A percentile compares a stretch with the other conserved stretches of the same genome.
These are phyloP conservation scores for Paramecium tetraurelia DNA, from an alignment of 73 alveolate genomes.

Conservation along the genomic window DNA sequence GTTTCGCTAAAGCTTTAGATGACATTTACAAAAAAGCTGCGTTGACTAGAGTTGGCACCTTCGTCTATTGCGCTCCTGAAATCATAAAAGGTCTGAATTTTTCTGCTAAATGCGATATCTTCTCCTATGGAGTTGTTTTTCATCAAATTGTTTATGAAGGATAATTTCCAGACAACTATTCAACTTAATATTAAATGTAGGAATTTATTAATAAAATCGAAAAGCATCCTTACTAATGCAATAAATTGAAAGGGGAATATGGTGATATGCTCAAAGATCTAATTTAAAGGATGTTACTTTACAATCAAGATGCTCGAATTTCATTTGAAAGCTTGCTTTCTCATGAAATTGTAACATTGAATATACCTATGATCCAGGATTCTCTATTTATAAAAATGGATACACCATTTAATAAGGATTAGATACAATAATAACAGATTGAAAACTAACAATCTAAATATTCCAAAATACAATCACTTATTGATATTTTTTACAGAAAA, in stretches of 20 bases:
- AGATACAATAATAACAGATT: neutral
- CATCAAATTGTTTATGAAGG: neutral
- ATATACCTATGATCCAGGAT: neutral
- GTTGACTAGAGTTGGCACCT: neutral
- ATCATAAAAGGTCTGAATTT: neutral
- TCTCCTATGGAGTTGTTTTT: neutral
- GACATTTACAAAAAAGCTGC: neutral
- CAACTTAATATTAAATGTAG: neutral
- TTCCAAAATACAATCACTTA: neutral
- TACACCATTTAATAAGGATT: neutral
- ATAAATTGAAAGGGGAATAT: neutral
- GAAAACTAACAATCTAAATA: neutral
- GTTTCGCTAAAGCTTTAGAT: neutral
- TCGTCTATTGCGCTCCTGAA: neutral
- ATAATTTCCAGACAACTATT: neutral
- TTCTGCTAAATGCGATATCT: neutral
- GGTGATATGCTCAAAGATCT: neutral
- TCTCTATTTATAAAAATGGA: neutral
- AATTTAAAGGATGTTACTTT: neutral
- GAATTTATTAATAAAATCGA: neutral
- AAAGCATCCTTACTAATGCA: neutral
- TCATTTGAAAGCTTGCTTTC: neutral
- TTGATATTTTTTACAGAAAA: neutral
- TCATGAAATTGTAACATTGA: neutral
- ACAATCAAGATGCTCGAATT: neutral